Percentiles rank a stretch among this genome's conserved stretches.
Evolutionary conservation across 768 basidiomycete species (phyloP).

Genomic region (Naematelia encephala): DNA sequence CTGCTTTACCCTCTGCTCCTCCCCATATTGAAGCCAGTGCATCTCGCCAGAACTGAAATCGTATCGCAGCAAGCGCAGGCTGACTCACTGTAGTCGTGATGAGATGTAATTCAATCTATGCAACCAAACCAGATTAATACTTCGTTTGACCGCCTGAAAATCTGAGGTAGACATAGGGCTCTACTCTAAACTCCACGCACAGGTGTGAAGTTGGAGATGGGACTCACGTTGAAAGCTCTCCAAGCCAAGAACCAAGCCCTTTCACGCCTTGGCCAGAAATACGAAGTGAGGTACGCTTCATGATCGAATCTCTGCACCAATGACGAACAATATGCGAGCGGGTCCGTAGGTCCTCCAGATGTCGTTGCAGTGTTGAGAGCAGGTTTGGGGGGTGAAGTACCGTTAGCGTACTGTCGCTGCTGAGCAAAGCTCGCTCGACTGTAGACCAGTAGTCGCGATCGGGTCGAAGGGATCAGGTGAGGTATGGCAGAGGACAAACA

Average conservation of each 20-base stretch:
- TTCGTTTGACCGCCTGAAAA: too few relatives aligned
- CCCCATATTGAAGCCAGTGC: slow-evolving; percentile 38
- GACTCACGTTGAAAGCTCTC: slow-evolving; percentile 49
- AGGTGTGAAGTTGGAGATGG: background rate
- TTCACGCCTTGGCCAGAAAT: slow-evolving; percentile 46
- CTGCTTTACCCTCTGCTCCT: background rate
- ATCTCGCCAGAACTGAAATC: slow-evolving; percentile 51
- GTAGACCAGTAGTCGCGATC: background rate
- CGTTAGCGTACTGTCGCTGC: background rate
- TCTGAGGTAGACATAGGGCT: too few relatives aligned
- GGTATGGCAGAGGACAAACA: background rate
- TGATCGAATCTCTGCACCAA: slow-evolving; percentile 45
- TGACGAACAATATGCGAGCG: slow-evolving; percentile 42
- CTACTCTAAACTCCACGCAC: background rate
- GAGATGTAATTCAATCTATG: slow-evolving; percentile 47
- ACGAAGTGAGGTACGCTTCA: slow-evolving; percentile 44
- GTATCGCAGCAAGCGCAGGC: slow-evolving; percentile 48
- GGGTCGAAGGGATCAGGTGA: background rate
- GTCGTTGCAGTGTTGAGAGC: slow-evolving; percentile 15
- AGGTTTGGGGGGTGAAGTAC: slow-evolving; percentile 5
- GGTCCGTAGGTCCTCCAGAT: slow-evolving; percentile 38
- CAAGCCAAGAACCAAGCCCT: slow-evolving; percentile 44
- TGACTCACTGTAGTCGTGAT: slow-evolving; percentile 41
- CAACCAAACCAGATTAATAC: too few relatives aligned
- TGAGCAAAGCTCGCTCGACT: too few relatives aligned